Base-by-base conservation (phyloP, 2,329 filamentous ascomycete genomes). In the Emergomyces pasteurianus region DNA sequence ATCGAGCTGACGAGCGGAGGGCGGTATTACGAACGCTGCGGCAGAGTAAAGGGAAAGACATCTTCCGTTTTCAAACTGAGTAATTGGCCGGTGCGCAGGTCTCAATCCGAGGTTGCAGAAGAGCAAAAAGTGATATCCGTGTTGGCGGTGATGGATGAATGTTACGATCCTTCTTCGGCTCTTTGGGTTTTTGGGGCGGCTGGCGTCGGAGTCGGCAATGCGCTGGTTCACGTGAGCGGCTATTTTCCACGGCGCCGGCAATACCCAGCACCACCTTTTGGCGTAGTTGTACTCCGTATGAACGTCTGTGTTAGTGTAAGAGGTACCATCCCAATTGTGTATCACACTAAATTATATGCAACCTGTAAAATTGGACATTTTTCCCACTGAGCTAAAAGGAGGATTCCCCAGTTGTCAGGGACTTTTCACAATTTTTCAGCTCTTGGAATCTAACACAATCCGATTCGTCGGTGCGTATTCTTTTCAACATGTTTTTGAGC, bases 131-230 rank as follows among this genome's bases (percentile, higher is more conserved):
- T 55, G 60, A 40, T 46, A 1, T 18, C 12, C 21, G n/a, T 23
- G 46, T 49, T 49, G 8, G 4, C 23, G 40, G 61, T 61, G 40
- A 56, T 14, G 52, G 36, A 34, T 26, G 40, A 42, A 50, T 42
- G 54, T 31, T 57, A 60, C 50, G 23, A 58, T 34, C 38, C 36
- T 58, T 21, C 2, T 14, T 49, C 46, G 46, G 46, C 46, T 49
- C 21, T 49, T 14, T 36, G 34, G 10, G 9, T 43, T 61, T 60
- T 61, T 55, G 56, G 64, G 60, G 54, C 70, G 70, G 70, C 66
- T 72, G 67, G 67, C 67, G 59, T 68, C 69, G 69, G 69, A 54
- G 55, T 49, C 49, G 54, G 60, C 59, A 63, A 40, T 52, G 63
- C 31, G 10, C 9, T 1, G 14, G 2, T 16, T 42, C 53, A 60